phyloP scores from a whole-genome alignment of 441 rosid genomes.

The Dalechampia spathulata region DNA sequence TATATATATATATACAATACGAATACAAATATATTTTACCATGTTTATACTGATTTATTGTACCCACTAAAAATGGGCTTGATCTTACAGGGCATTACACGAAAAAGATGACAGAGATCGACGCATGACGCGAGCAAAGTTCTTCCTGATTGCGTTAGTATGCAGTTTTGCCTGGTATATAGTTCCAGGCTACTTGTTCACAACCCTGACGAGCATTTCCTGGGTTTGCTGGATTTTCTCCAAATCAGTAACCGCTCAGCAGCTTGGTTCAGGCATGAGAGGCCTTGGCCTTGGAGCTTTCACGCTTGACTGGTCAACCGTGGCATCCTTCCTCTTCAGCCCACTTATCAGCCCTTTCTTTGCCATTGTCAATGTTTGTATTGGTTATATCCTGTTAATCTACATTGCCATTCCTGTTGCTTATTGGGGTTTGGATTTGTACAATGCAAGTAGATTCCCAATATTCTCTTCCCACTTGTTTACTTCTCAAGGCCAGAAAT shows the following conservation, averaged over 20 bases:
- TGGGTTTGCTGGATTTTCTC: conserved; percentile 89
- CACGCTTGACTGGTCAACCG: conserved; percentile 73
- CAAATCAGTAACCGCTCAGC: conserved; percentile 79
- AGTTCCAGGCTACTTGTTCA: conserved; percentile 73
- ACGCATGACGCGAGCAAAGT: conserved; percentile 62
- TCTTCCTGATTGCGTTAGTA: conserved; percentile 62
- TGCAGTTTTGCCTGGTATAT: conserved; percentile 74
- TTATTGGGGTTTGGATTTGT: conserved; percentile 64
- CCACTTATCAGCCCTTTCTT: conserved; percentile 80
- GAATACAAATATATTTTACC: no score
- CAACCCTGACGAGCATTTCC: conserved; percentile 69
- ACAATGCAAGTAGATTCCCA: conserved; percentile 54
- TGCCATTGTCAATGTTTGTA: conserved; percentile 54
- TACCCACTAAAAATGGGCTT: no score
- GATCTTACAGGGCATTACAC: conserved; percentile 56
- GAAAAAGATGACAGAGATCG: conserved; percentile 48
- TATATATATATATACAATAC: no score
- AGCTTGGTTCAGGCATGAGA: conserved; percentile 79
- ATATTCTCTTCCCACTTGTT: conserved; percentile 75
- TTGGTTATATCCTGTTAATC: conserved; percentile 47
- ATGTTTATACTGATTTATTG: no score
- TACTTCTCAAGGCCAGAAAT: conserved; percentile 47
- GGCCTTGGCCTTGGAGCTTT: conserved; percentile 84
- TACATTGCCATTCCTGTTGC: conserved; percentile 48
- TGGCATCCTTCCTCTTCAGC: conserved; percentile 74